phyloP scores from a whole-genome alignment of 257 asterid species.

The Solanum commersonii region DNA sequence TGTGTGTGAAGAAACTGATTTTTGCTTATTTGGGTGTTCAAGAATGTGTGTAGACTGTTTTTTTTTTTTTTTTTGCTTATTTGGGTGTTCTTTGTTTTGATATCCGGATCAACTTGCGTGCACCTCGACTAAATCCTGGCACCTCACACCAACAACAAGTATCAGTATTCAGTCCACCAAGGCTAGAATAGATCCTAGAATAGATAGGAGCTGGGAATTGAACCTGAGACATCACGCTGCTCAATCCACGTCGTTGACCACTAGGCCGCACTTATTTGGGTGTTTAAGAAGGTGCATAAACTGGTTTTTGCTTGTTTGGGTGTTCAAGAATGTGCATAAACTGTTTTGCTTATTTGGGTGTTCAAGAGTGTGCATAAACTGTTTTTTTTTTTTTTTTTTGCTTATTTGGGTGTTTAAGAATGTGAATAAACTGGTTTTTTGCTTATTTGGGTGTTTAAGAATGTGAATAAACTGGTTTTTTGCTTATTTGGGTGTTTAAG shows the following conservation, averaged over 20 bases:
- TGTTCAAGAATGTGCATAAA: background rate
- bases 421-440: background rate
- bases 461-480: background rate
- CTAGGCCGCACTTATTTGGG: background rate
- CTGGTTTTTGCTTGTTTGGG: background rate
- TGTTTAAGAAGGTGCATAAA: no score
- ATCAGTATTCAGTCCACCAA: background rate
- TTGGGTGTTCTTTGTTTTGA: background rate
- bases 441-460: background rate
- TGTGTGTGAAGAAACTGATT: background rate
- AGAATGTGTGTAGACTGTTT: constrained; percentile 17
- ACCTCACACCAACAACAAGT: background rate
- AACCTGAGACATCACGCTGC: fast-evolving
- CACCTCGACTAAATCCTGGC: fast-evolving
- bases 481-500: background rate
- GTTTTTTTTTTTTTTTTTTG: background rate
- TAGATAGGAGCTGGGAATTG: background rate
- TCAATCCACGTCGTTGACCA: background rate
- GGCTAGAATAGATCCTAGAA: no score
- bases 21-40: background rate
- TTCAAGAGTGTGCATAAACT: background rate
- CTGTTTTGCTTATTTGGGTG: background rate
- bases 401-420: background rate
- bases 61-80: background rate
- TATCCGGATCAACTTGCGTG: no score